These are phyloP conservation scores for Mikania micrantha DNA, from an alignment of 129 eudicot genomes.

Conservation along the genomic window DNA sequence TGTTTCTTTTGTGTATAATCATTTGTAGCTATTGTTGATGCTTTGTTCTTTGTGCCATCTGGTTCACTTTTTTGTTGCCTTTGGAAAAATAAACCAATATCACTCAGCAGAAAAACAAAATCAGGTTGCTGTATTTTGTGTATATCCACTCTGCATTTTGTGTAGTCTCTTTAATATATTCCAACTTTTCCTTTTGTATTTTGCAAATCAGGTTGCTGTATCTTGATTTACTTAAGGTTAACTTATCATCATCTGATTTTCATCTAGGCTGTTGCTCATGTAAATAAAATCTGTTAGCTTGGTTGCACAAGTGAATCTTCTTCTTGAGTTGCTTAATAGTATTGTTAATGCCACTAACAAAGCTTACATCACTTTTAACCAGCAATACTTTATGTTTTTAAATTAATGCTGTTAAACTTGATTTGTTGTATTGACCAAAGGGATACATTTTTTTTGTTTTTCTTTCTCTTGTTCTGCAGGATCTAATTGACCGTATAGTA, in stretches of 20 bases:
- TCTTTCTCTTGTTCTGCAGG: slow-evolving; percentile 41
- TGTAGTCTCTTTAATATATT: background rate
- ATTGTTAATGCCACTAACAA: background rate
- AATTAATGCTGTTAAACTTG: background rate
- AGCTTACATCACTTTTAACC: background rate
- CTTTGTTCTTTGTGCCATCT: background rate
- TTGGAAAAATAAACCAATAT: background rate
- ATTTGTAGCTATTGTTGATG: background rate
- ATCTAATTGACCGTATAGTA: slow-evolving; percentile 79
- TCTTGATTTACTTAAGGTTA: slow-evolving; percentile 6
- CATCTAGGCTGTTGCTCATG: background rate
- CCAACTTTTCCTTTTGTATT: background rate
- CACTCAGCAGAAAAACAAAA: background rate
- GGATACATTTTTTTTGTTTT: background rate
- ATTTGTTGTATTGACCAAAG: background rate
- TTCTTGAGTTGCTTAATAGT: background rate
- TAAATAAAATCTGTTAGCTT: background rate
- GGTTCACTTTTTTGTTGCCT: background rate
- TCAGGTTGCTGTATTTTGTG: background rate
- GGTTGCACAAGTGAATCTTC: background rate
- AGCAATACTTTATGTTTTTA: background rate
- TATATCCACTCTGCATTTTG: background rate
- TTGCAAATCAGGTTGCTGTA: background rate
- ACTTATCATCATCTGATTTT: background rate
- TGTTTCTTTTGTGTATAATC: background rate